Evolutionary conservation across 768 basidiomycete genomes (phyloP).

Genomic region (Leccinum broughii): DNA sequence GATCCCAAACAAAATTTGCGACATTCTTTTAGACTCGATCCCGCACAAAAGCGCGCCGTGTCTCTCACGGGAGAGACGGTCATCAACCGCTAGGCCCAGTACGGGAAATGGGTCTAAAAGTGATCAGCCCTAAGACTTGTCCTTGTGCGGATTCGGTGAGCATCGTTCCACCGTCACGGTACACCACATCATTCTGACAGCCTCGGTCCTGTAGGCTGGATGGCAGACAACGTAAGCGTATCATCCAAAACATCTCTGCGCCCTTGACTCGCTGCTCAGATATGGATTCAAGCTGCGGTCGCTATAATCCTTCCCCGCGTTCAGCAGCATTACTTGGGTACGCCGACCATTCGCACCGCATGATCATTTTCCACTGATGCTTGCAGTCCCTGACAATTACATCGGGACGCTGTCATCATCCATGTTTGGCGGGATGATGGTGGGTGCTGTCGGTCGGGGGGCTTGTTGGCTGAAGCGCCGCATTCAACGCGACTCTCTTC

Average conservation of each 20-base stretch:
- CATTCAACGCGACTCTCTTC: constrained; percentile 91
- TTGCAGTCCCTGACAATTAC: constrained; percentile 65
- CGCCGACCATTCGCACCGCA: constrained; percentile 20
- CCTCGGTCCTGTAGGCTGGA: constrained; percentile 61
- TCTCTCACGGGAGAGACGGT: no score
- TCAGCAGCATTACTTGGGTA: constrained; percentile 83
- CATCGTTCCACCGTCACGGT: neutral
- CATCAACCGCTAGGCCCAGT: no score
- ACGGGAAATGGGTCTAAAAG: no score
- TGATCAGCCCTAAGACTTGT: constrained; percentile 36
- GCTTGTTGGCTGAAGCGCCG: constrained; percentile 84
- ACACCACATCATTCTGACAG: neutral
- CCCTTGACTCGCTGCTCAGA: constrained; percentile 49
- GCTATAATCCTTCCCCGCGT: constrained; percentile 93
- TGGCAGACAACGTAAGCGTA: constrained; percentile 81
- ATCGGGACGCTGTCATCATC: constrained; percentile 85
- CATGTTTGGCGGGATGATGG: constrained; percentile 97
- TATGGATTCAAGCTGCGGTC: constrained; percentile 84
- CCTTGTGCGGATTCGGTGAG: constrained; percentile 88
- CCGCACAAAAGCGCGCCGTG: no score
- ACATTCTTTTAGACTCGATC: no score
- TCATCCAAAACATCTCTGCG: constrained; percentile 1
- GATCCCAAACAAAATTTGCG: no score
- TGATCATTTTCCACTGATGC: constrained; percentile 18
- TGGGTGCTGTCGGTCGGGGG: constrained; percentile 91